phyloP scores from a whole-genome alignment of 1,139 yeast species.

The Suhomyces ambrosiae region DNA sequence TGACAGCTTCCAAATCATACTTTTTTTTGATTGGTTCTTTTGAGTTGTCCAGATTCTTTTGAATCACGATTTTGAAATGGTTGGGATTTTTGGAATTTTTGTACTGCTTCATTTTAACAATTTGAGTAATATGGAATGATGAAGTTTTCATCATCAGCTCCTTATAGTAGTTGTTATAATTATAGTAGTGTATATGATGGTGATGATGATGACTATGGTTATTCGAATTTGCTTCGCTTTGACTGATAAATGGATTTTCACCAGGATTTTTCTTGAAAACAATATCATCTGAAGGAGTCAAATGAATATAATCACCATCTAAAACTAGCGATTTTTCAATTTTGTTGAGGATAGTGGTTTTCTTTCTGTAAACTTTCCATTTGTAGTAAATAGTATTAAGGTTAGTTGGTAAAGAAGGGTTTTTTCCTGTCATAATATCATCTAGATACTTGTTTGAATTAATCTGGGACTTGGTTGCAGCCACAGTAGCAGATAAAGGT shows the following conservation, averaged over 20 bases:
- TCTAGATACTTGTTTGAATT: conserved; percentile 35
- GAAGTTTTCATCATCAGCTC: conserved; percentile 70
- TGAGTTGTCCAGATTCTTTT: conserved; percentile 48
- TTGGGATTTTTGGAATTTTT: conserved; percentile 63
- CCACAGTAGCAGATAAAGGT: background rate
- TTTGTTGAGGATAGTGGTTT: conserved; percentile 77
- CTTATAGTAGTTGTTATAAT: conserved; percentile 43
- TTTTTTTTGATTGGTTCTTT: conserved; percentile 55
- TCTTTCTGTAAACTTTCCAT: conserved; percentile 86
- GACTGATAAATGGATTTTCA: conserved; percentile 31
- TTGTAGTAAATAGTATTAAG: conserved; percentile 47
- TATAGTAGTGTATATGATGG: conserved; percentile 58
- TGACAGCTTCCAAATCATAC: conserved; percentile 82
- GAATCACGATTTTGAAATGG: conserved; percentile 81
- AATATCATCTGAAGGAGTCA: conserved; percentile 72
- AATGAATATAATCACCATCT: conserved; percentile 91
- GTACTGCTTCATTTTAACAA: conserved; percentile 74
- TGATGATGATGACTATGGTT: conserved; percentile 33
- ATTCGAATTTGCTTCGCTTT: conserved; percentile 13
- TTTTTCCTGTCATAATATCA: conserved; percentile 38
- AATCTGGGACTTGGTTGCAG: conserved; percentile 4
- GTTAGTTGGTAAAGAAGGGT: conserved; percentile 37
- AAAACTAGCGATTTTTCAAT: conserved; percentile 84
- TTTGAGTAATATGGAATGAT: conserved; percentile 83
- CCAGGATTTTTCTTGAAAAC: conserved; percentile 53